Base-by-base conservation (phyloP, 2,329 filamentous ascomycete species). In the Calonectria ilicicola region DNA sequence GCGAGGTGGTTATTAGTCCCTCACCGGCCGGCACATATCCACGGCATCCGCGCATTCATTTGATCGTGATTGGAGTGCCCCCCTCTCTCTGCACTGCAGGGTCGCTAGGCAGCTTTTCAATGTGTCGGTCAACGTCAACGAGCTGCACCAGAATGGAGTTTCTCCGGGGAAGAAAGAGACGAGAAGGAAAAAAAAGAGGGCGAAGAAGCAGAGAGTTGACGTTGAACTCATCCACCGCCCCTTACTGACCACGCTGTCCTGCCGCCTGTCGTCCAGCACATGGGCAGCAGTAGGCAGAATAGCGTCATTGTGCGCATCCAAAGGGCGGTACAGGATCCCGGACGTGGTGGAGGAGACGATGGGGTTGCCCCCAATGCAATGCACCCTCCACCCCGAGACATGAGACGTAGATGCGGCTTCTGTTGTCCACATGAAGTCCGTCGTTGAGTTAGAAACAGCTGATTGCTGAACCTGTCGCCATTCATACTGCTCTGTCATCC, bases 81-180 rank as follows among this genome's bases (percentile, higher is more conserved):
- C 51, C 38, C 51, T 56, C 21, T 58, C 51, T 56, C 21, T 12
- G n/a, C 21, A 35, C 27, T 46, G 51, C 65, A 35, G 65, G 58
- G 58, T 49, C 64, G 44, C 23, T 23, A 23, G 27, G 35, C 27
- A 21, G 19, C 38, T 44, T 53, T 21, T 58, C 66, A 26, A 56
- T 64, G 58, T 56, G 67, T 64, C 67, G 58, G 67, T 56, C 67
- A 64, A 56, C 46, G 47, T 15, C 27, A 21, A 35, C 29, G 27
- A 62, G 44, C 51, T 58, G 51, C 51, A 29, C 23, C 29, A 58
- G 7, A 10, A 58, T 58, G 51, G 51, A 14, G 51, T 23, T 35
- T 35, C 21, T n/a, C 51, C 17, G 51, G 51, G 29, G 29, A 38
- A 58, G 12, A 10, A 21, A 23, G 29, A 12, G 32, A 14, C 9